Evolutionary conservation across 2,329 filamentous ascomycete species (phyloP).

Genomic region (Chrysoporthe deuterocubensis): DNA sequence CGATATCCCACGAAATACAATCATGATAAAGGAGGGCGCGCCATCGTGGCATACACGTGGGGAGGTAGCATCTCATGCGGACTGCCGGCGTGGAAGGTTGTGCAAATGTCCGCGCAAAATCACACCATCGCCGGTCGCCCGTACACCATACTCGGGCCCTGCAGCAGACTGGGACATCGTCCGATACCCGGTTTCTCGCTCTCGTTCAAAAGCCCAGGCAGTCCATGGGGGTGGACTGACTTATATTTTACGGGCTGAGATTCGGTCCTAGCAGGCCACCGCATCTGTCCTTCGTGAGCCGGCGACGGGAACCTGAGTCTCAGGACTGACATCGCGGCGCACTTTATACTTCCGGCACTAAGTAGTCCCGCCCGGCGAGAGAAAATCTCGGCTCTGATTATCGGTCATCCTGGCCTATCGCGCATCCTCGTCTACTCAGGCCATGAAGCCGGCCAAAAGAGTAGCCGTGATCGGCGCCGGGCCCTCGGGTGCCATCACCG

Average conservation of each 20-base stretch:
- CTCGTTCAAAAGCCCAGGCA: too few species aligned
- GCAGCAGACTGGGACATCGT: too few species aligned
- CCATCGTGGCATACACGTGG: not conserved
- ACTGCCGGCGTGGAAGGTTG: constrained; percentile 1
- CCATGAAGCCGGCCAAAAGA: constrained; percentile 29
- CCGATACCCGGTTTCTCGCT: too few species aligned
- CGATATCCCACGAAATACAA: not conserved
- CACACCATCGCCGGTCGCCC: not conserved
- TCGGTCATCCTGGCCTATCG: not conserved
- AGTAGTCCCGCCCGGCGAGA: not conserved
- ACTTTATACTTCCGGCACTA: too few species aligned
- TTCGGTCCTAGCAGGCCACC: too few species aligned
- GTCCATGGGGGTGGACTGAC: too few species aligned
- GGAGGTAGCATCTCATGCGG: not conserved
- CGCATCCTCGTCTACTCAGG: not conserved
- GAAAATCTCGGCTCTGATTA: not conserved
- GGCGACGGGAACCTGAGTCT: too few species aligned
- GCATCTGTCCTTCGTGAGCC: too few species aligned
- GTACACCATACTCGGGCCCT: too few species aligned
- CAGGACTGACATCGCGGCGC: too few species aligned
- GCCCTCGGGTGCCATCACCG: constrained; percentile 59
- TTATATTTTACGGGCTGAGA: too few species aligned
- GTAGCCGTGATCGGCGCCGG: constrained; percentile 63
- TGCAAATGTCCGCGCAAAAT: constrained; percentile 9
- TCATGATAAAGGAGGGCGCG: too few species aligned